phyloP scores from a whole-genome alignment of 2,329 filamentous ascomycete genomes.

The Verticillium tricorpus region DNA sequence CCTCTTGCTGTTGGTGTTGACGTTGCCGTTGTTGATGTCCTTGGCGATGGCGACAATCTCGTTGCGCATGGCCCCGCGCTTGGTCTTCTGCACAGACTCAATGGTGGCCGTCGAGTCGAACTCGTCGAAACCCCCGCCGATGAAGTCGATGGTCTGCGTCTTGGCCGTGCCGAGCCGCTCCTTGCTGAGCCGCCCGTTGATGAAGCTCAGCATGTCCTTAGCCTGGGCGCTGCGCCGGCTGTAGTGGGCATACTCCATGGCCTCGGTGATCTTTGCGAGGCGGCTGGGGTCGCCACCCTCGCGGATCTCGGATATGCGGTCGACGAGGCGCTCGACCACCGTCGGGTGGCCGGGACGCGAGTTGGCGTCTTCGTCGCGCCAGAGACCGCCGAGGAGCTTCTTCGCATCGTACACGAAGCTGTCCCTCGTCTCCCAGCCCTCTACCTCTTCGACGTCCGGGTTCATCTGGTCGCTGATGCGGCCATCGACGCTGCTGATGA shows the following conservation, averaged over 20 bases:
- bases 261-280: background rate
- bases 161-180: background rate
- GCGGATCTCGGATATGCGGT: background rate
- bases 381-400: background rate
- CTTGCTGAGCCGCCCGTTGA: background rate
- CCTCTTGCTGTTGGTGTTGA: background rate
- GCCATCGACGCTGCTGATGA: background rate
- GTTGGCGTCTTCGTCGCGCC: background rate
- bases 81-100: background rate
- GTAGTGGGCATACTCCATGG: background rate
- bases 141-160: background rate
- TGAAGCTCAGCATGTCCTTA: background rate
- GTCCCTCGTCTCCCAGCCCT: background rate
- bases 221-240: background rate
- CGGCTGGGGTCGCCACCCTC: background rate
- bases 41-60: background rate
- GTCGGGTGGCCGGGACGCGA: background rate
- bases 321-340: background rate
- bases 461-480: background rate
- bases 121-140: slow-evolving; percentile 1
- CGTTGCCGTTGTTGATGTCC: background rate
- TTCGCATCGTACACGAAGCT: background rate
- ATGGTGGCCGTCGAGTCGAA: slow-evolving; percentile 1
- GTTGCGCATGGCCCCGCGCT: background rate
- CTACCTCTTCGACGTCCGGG: background rate